Base-by-base conservation (phyloP, 164 flowering plant species). In the Annona squamosa region DNA sequence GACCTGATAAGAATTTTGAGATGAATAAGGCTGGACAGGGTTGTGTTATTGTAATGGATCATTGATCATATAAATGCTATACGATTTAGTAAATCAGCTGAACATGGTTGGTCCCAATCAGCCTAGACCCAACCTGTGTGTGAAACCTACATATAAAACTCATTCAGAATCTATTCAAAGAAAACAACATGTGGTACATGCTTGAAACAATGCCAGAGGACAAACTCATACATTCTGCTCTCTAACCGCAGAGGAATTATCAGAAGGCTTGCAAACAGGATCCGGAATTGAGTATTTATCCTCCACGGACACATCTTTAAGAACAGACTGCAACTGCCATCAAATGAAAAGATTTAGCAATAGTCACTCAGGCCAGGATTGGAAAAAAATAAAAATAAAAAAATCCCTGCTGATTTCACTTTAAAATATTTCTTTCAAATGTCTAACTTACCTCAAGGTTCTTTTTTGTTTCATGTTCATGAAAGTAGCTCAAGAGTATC, bases 381-480 rank as follows among this genome's bases (percentile, higher is more conserved):
- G 3, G 17, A 7, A 18, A 46, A 37, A 68, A 16, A 68, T 37
- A 46, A 68, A 4, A 68, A 68, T 45, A 18, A 26, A 26, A 26
- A 26, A 26, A 26, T 26, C 37, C 37, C 37, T 26, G 37, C 37
- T 26, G 37, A 26, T 26, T 26, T 26, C 37, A 26, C 37, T 0
- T 26, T 1, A 26, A 26, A 26, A 26, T 26, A 26, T 52, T 9
- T 52, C 59, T 52, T 52, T 52, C 59, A 52, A 10, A 52, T 9
- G 13, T 52, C 59, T n/a, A 68, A 73, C 82, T 79, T 68, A 90
- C 96, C 85, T 87, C 88, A 43, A 88, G 89, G 48, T 61, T 65
- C 46, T 80, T 84, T 71, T 73, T 74, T 47, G 68, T 73, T 37
- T 78, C 77, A 71, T 86, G 74, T 77, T 85, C 88, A 70, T 82